Evolutionary conservation across 2,329 filamentous ascomycete species (phyloP), one percentile per base, ranked within the genome.

Genomic region (Monosporascus sp.): DNA sequence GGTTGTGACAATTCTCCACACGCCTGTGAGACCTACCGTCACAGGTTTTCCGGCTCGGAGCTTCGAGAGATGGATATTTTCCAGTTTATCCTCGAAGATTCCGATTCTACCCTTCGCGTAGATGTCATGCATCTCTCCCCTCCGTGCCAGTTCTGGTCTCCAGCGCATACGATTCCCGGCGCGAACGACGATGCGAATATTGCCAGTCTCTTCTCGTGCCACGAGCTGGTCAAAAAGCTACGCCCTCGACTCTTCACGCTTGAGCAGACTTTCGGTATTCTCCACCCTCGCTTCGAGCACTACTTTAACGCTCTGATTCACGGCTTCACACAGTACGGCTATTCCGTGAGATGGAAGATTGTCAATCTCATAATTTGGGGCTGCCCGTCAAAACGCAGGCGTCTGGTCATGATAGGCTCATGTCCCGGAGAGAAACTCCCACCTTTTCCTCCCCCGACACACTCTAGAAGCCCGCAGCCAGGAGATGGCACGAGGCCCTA

Each of bases 61-160:
- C 72, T 88, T 0, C 77, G 79, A 46, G 60, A 76, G 6, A 71
- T 72, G 55, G 70, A 77, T 0, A 69, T 81, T 0, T 70, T 76
- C 37, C 67, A 78, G 2, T 84, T 87, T 49, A 71, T 84, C 27
- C 63, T 61, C 9, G 35, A 38, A 1, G 55, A 62, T 5, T 46
- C 60, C 1, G 55, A 58, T 0, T 59, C 69, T 0, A 64, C 68
- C 2, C 58, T 76, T 8, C 72, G 73, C 4, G 80, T 86, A 0
- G 89, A 94, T 59, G 72, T 93, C 2, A 70, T 89, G 0, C 90
- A 95, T 58, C 69, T 91, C 0, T 91, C 87, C 0, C 89, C 88
- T 0, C 89, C 90, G 0, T 95, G 91, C 52, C 88, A 93, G 60
- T 82, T 79, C 2, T 92, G 86, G 66, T 92, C 88, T 0, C 82